Conservation (phyloP, 2,329 filamentous ascomycete genomes). For the Lasiodiplodia citricola region DNA sequence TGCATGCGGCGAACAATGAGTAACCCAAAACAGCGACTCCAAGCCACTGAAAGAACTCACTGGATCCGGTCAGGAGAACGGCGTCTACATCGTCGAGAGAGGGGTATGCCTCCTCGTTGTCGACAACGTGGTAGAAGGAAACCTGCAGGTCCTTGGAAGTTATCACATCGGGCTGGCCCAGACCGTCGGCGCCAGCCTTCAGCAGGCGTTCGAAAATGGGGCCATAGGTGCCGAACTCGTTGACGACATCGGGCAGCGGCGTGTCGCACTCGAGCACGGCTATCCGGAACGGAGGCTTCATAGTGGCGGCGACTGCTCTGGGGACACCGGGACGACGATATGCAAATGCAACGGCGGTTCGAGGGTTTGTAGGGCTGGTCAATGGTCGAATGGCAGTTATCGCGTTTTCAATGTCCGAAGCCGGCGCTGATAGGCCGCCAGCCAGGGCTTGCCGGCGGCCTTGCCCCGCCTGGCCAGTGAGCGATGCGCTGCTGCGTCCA, state of each 20-base stretch:
- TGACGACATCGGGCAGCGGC: conserved; percentile 67
- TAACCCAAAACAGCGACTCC: background rate
- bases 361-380: conserved; percentile 8
- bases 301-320: conserved; percentile 26
- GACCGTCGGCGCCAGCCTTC: conserved; percentile 55
- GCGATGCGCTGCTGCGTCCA: background rate
- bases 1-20: conserved; percentile 36
- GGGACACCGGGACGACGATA: background rate
- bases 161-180: conserved; percentile 46
- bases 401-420: conserved; percentile 8
- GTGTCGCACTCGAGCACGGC: conserved; percentile 89
- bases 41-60: conserved; percentile 47
- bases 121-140: conserved; percentile 73
- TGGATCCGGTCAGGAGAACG: conserved; percentile 76
- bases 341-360: background rate
- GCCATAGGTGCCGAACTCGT: conserved; percentile 73
- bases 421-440: conserved; percentile 20
- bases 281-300: conserved; percentile 66
- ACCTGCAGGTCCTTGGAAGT: conserved; percentile 58
- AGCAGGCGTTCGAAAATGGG: conserved; percentile 62
- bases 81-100: conserved; percentile 77
- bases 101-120: conserved; percentile 70
- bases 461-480: conserved; percentile 15
- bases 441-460: conserved; percentile 4
- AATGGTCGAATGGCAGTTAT: conserved; percentile 18